Evolutionary conservation across 352 stramenopile species (phyloP).

Genomic region (Globisporangium polare): DNA sequence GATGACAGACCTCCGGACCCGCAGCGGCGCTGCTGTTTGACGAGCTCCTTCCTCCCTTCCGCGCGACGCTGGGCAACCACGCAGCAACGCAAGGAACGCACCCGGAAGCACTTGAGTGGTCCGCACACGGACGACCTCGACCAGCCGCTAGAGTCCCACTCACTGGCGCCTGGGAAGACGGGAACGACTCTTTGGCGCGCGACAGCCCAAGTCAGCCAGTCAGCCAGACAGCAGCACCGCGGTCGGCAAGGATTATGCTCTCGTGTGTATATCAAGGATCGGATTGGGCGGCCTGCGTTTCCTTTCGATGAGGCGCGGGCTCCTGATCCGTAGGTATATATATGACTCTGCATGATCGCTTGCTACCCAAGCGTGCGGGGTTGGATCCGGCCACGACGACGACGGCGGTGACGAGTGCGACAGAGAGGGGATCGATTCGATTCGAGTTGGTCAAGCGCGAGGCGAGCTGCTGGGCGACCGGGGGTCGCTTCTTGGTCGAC

Average conservation of each 20-base stretch:
- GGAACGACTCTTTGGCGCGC: slow-evolving; percentile 15
- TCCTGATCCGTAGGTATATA: slow-evolving; percentile 85
- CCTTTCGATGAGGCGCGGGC: slow-evolving; percentile 3
- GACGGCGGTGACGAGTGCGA: background rate
- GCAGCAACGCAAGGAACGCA: background rate
- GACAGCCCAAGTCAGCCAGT: slow-evolving; percentile 1
- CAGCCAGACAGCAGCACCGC: slow-evolving; percentile 10
- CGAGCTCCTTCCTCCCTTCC: background rate
- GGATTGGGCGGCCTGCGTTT: slow-evolving; percentile 39
- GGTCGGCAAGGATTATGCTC: slow-evolving; percentile 41
- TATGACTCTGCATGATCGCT: slow-evolving; percentile 53
- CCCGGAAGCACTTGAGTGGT: slow-evolving; percentile 3
- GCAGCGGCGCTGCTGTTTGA: slow-evolving; percentile 14
- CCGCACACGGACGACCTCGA: slow-evolving; percentile 14
- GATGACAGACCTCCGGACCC: slow-evolving; percentile 12
- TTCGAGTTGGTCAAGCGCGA: background rate
- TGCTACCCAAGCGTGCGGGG: slow-evolving; percentile 17
- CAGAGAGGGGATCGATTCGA: background rate
- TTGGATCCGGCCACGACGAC: background rate
- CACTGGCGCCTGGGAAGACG: slow-evolving; percentile 9
- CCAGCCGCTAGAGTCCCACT: background rate
- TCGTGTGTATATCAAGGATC: slow-evolving; percentile 85
- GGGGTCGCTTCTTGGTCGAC: background rate
- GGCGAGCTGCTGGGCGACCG: background rate
- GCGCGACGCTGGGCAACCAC: background rate